Conservation (phyloP, 2,329 filamentous ascomycete species). For the Nemania sp. region DNA sequence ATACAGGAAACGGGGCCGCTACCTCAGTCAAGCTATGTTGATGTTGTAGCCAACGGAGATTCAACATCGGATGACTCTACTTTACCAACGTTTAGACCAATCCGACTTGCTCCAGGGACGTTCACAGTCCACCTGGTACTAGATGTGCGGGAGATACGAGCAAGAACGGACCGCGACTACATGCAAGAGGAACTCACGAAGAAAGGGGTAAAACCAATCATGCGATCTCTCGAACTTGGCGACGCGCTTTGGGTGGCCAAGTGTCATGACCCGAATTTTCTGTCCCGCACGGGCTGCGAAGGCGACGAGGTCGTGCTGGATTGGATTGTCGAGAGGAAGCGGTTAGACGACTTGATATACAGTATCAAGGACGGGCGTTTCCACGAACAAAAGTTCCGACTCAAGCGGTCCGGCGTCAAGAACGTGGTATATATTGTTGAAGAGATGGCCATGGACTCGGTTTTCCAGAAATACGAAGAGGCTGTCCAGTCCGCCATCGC, state of each 20-base stretch:
- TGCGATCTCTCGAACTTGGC: slow-evolving; percentile 71
- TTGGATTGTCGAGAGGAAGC: slow-evolving; percentile 80
- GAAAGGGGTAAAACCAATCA: slow-evolving; percentile 65
- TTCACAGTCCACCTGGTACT: slow-evolving; percentile 75
- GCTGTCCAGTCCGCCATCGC: slow-evolving; percentile 73
- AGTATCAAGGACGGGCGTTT: slow-evolving; percentile 84
- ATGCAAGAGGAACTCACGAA: slow-evolving; percentile 72
- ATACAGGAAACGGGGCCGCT: slow-evolving; percentile 27
- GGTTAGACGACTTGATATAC: slow-evolving; percentile 76
- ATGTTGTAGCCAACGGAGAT: slow-evolving; percentile 47
- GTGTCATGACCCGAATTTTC: slow-evolving; percentile 60
- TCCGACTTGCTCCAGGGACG: slow-evolving; percentile 63
- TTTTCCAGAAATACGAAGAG: slow-evolving; percentile 63
- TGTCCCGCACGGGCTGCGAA: slow-evolving; percentile 60
- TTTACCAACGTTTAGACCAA: slow-evolving; percentile 58
- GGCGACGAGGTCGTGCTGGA: slow-evolving; percentile 75
- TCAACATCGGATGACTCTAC: slow-evolving; percentile 29
- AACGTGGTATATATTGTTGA: slow-evolving; percentile 81
- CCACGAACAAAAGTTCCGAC: slow-evolving; percentile 81
- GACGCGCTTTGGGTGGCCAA: slow-evolving; percentile 82
- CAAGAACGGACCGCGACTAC: slow-evolving; percentile 75
- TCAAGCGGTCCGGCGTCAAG: slow-evolving; percentile 71
- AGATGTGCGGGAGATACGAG: slow-evolving; percentile 74
- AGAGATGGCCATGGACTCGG: slow-evolving; percentile 64
- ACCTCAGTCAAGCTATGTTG: slow-evolving; percentile 36